These are phyloP conservation scores for Pleochaeta shiraiana DNA, from an alignment of 2,329 filamentous ascomycete species.

Conservation along the genomic window DNA sequence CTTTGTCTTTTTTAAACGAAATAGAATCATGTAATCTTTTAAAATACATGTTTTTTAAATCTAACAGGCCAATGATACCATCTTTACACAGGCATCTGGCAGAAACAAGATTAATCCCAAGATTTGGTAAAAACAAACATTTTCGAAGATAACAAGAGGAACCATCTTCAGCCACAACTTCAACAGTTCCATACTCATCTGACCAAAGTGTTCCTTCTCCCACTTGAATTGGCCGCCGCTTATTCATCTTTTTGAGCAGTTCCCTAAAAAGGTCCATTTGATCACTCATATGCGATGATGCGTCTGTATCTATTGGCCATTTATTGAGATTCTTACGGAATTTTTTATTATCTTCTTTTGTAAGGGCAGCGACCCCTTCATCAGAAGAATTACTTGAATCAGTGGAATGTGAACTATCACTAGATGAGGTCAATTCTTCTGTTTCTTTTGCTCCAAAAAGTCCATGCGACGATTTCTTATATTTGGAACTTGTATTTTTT, in stretches of 20 bases:
- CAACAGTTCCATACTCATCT: background rate
- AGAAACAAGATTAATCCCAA: conserved; percentile 1
- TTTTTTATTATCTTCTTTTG: background rate
- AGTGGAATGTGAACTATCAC: background rate
- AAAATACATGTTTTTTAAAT: background rate
- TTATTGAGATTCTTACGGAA: background rate
- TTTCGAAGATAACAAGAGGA: background rate
- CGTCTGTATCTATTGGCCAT: background rate
- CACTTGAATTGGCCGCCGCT: background rate
- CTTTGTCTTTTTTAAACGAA: background rate
- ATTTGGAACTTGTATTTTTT: background rate
- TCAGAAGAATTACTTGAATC: background rate
- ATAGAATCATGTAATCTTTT: background rate
- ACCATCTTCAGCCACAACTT: background rate
- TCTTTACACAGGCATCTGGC: background rate
- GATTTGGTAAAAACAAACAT: background rate
- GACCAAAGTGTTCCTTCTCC: background rate
- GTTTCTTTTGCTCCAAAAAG: background rate
- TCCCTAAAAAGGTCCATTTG: background rate
- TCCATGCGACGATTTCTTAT: background rate
- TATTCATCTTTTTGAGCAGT: background rate
- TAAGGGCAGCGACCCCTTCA: background rate
- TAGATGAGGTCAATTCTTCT: background rate
- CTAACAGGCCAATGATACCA: background rate
- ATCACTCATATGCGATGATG: background rate